Evolutionary conservation across 257 asterid genomes (phyloP).

Genomic region (Scutellaria barbata): DNA sequence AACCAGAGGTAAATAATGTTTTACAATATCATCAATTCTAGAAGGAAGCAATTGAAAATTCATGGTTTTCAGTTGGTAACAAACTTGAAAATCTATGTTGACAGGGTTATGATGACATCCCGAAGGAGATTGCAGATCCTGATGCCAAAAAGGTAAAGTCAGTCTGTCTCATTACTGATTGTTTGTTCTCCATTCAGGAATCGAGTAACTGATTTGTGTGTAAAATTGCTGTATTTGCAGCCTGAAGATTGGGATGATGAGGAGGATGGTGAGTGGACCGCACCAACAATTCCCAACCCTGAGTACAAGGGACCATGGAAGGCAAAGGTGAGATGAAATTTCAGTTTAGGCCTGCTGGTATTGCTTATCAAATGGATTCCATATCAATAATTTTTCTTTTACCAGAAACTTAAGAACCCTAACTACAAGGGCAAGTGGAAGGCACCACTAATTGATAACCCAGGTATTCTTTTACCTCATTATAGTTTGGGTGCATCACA

Average conservation of each 20-base stretch:
- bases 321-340: slow-evolving; percentile 61
- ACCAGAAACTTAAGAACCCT: slow-evolving; percentile 89
- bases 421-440: slow-evolving; percentile 94
- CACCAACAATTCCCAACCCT: slow-evolving; percentile 92
- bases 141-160: slow-evolving; percentile 88
- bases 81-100: neutral
- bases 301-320: slow-evolving; percentile 95
- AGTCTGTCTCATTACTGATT: neutral
- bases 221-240: slow-evolving; percentile 42
- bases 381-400: slow-evolving; percentile 23
- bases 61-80: slow-evolving; percentile 9
- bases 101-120: slow-evolving; percentile 96
- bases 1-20: slow-evolving; percentile 73
- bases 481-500: slow-evolving; percentile 2
- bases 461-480: slow-evolving; percentile 49
- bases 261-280: slow-evolving; percentile 98
- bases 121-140: slow-evolving; percentile 78
- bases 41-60: neutral
- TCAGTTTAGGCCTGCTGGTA: slow-evolving; percentile 4
- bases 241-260: slow-evolving; percentile 99
- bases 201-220: slow-evolving; percentile 27
- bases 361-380: slow-evolving; percentile 19
- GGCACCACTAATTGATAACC: slow-evolving; percentile 92
- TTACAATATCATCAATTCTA: neutral
- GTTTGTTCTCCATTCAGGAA: neutral